Percentiles rank a stretch among this genome's conserved stretches.
phyloP scores from a whole-genome alignment of 2,329 filamentous ascomycete species.

The Trichoderma arundinaceum region DNA sequence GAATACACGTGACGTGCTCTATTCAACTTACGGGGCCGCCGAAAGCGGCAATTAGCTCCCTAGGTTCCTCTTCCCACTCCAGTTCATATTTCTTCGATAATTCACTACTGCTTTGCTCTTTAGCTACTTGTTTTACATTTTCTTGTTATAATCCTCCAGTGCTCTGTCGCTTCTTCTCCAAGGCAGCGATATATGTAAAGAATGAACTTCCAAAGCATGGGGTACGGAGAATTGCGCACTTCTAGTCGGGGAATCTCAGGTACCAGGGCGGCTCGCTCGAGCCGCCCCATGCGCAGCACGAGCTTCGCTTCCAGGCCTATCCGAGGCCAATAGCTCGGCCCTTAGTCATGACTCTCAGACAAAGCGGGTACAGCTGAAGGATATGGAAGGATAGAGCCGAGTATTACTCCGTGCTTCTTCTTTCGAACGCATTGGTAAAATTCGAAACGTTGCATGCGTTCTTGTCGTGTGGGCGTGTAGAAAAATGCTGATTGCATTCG shows the following conservation, averaged over 20 bases:
- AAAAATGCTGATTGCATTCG: too few relatives aligned
- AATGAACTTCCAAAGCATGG: not conserved
- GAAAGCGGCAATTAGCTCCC: not conserved
- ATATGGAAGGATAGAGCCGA: slow-evolving; percentile 14
- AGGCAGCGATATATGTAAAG: not conserved
- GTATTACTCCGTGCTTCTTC: slow-evolving; percentile 9
- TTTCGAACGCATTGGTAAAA: not conserved
- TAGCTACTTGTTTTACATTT: not conserved
- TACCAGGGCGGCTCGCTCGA: slow-evolving; percentile 15
- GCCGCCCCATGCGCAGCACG: slow-evolving; percentile 14
- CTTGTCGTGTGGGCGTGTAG: too few relatives aligned
- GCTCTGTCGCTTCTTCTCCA: not conserved
- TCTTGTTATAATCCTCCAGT: fast-evolving
- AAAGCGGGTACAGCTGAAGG: slow-evolving; percentile 23
- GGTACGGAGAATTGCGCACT: slow-evolving; percentile 25
- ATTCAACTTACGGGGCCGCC: not conserved
- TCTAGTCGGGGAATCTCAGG: slow-evolving; percentile 21
- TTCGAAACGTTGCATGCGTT: too few relatives aligned
- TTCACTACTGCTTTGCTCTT: not conserved
- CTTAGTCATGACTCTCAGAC: slow-evolving; percentile 25
- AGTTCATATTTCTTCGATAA: not conserved
- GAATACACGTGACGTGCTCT: slow-evolving; percentile 30
- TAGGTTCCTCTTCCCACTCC: not conserved
- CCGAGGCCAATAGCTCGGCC: slow-evolving; percentile 12
- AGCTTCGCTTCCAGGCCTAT: slow-evolving; percentile 10